A percentile compares a stretch with the other conserved stretches of the same genome.
Evolutionary conservation across 495 filamentous ascomycete species (phyloP).

Genomic region (Penicillium egyptiacum): DNA sequence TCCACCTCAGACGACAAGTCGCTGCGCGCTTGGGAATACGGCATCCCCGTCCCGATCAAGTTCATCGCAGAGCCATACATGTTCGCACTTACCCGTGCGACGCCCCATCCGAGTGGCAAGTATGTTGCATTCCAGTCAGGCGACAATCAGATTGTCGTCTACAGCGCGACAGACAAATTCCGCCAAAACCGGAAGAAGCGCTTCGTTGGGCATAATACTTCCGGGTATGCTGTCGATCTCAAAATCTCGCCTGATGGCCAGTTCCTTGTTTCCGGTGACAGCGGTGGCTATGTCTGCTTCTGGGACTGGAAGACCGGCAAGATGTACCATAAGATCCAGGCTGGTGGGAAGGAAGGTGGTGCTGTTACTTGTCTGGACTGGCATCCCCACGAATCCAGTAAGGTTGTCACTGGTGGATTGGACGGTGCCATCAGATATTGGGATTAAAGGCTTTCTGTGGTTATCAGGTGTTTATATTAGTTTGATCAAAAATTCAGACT

Average conservation of each 20-base stretch:
- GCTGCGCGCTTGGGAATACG: constrained; percentile 94
- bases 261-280: constrained; percentile 81
- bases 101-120: constrained; percentile 83
- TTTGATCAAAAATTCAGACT: constrained; percentile 4
- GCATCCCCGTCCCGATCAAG: constrained; percentile 88
- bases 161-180: constrained; percentile 91
- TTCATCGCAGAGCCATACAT: constrained; percentile 95
- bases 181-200: constrained; percentile 95
- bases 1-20: constrained; percentile 96
- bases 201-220: constrained; percentile 93
- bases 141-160: constrained; percentile 97
- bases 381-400: constrained; percentile 94
- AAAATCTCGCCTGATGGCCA: constrained; percentile 87
- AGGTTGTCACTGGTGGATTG: constrained; percentile 86
- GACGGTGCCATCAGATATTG: constrained; percentile 91
- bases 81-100: constrained; percentile 82
- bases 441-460: constrained; percentile 62
- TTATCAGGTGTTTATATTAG: background rate
- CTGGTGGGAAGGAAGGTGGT: constrained; percentile 59
- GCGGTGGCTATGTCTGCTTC: constrained; percentile 84
- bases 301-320: constrained; percentile 99
- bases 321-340: constrained; percentile 93
- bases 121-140: constrained; percentile 88
- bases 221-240: constrained; percentile 89
- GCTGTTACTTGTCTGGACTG: constrained; percentile 81